A percentile compares a stretch with the other conserved stretches of the same genome.
phyloP scores from a whole-genome alignment of 805 yeast genomes.

The Sungouiozyma intestinalis region DNA sequence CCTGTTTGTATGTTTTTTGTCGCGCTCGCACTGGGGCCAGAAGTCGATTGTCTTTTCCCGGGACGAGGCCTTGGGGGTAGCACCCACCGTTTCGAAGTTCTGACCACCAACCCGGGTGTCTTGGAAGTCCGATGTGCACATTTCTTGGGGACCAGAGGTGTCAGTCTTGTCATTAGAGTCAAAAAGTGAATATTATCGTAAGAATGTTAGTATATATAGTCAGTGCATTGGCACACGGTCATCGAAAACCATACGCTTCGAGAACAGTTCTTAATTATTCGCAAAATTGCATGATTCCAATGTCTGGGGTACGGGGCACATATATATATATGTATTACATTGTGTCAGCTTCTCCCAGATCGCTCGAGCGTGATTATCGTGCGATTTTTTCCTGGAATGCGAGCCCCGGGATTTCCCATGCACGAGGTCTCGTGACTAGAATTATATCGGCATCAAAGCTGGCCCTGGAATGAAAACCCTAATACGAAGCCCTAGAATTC shows the following conservation, averaged over 20 bases:
- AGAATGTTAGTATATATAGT: not conserved
- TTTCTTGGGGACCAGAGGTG: not conserved
- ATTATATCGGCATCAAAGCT: not conserved
- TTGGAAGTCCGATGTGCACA: not conserved
- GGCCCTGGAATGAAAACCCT: too few relatives aligned
- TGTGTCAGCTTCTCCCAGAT: not conserved
- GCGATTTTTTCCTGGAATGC: not conserved
- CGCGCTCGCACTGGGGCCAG: constrained; percentile 4
- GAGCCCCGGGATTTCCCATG: not conserved
- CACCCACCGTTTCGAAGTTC: constrained; percentile 73
- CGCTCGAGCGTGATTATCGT: not conserved
- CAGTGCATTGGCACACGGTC: not conserved
- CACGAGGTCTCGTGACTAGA: not conserved
- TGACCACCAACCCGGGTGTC: constrained; percentile 10
- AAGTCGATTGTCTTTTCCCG: constrained; percentile 41
- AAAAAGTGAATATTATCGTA: not conserved
- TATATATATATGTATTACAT: not conserved
- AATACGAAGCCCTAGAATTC: too few relatives aligned
- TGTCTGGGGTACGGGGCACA: too few relatives aligned
- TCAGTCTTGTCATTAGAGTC: not conserved
- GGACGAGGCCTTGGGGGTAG: constrained; percentile 79
- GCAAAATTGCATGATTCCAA: too few relatives aligned
- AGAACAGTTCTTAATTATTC: too few relatives aligned
- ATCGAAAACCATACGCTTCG: too few relatives aligned
- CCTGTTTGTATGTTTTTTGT: too few relatives aligned